Percentiles rank a stretch among this genome's conserved stretches.
phyloP scores from a whole-genome alignment of 352 stramenopile species.

The Phytophthora fragariaefolia region DNA sequence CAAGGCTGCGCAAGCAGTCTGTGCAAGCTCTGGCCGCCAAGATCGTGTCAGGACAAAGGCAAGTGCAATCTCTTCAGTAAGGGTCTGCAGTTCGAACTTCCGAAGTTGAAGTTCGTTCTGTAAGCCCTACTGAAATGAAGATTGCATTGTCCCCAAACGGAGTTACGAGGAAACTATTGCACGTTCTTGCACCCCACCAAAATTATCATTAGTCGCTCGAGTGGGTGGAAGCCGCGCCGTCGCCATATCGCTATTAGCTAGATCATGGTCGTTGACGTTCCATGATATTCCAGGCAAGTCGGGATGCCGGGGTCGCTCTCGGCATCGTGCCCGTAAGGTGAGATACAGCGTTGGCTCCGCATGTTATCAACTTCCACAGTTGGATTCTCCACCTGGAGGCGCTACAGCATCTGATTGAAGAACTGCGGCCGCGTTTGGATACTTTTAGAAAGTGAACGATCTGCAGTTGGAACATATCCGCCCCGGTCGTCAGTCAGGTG shows the following conservation, averaged over 20 bases:
- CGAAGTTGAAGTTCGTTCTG: not conserved
- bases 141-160: too few species aligned
- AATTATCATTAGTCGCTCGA: conserved; percentile 9
- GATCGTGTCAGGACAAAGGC: conserved; percentile 6
- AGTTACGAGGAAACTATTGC: too few species aligned
- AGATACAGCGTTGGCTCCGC: not conserved
- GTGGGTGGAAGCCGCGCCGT: not conserved
- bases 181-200: too few species aligned
- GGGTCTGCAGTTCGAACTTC: too few species aligned
- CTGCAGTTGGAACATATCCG: not conserved
- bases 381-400: conserved; percentile 8
- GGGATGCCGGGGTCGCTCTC: not conserved
- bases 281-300: not conserved
- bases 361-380: conserved; percentile 1
- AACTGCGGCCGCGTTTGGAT: conserved; percentile 10
- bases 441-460: not conserved
- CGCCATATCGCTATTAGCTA: not conserved
- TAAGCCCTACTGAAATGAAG: too few species aligned
- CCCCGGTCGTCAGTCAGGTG: too few species aligned
- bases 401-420: conserved; percentile 16
- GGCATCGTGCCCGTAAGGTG: not conserved
- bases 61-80: too few species aligned
- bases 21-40: conserved; percentile 10
- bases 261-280: too few species aligned
- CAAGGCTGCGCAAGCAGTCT: conserved; percentile 11